Evolutionary conservation across 345 rosid genomes (phyloP).

Genomic region (Ceriops tagal): DNA sequence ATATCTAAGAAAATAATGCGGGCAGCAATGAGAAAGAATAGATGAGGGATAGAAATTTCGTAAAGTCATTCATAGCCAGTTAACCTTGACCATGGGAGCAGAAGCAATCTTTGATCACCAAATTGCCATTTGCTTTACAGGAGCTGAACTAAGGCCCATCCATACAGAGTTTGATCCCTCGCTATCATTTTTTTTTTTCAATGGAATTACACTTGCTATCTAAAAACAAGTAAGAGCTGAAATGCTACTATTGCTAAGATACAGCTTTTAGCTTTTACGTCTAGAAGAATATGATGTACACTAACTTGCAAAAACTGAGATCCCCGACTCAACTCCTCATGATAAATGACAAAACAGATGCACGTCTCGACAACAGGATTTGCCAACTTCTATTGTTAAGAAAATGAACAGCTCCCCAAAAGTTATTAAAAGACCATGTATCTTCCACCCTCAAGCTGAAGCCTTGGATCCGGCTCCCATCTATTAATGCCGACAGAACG

Average conservation of each 20-base stretch:
- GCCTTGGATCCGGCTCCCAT: background rate
- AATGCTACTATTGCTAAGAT: slow-evolving; percentile 10
- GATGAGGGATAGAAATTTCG: too few relatives aligned
- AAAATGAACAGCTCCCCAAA: background rate
- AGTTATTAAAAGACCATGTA: slow-evolving; percentile 5
- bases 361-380: slow-evolving; percentile 2
- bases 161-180: slow-evolving; percentile 12
- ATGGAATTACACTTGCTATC: background rate
- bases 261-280: slow-evolving; percentile 23
- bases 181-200: background rate
- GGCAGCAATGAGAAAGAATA: too few relatives aligned
- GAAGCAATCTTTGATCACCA: background rate
- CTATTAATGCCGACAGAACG: slow-evolving; percentile 2
- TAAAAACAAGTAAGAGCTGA: background rate
- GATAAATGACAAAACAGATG: background rate
- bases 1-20: too few relatives aligned
- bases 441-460: slow-evolving; percentile 1
- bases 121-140: slow-evolving; percentile 3
- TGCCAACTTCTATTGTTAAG: slow-evolving; percentile 3
- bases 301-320: slow-evolving; percentile 9
- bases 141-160: slow-evolving; percentile 14
- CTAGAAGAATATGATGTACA: slow-evolving; percentile 21
- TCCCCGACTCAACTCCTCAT: slow-evolving; percentile 11
- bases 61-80: background rate
- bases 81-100: background rate